A percentile compares a stretch with the other conserved stretches of the same genome.
These are phyloP conservation scores for Corymbia maculata DNA, from an alignment of 345 rosid species.

Conservation along the genomic window DNA sequence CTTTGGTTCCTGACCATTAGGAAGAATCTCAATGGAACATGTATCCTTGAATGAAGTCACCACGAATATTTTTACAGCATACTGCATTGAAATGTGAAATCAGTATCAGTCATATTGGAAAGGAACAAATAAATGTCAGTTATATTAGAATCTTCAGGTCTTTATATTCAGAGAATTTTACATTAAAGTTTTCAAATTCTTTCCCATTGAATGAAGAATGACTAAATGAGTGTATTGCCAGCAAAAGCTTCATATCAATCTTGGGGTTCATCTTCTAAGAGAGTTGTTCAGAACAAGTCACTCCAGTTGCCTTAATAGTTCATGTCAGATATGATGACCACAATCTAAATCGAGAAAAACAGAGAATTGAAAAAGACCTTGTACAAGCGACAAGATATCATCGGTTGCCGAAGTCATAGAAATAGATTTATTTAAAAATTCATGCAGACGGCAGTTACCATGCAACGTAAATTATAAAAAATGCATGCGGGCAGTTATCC, in stretches of 20 bases:
- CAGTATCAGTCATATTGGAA: not conserved
- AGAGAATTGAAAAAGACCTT: not conserved
- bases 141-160: not conserved
- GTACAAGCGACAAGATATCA: not conserved
- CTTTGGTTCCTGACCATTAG: conserved; percentile 45
- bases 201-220: not conserved
- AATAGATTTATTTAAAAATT: not conserved
- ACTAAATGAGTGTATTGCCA: not conserved
- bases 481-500: not conserved
- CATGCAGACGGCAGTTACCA: not conserved
- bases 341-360: not conserved
- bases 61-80: conserved; percentile 57
- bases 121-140: not conserved
- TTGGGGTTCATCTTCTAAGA: not conserved
- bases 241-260: not conserved
- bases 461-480: not conserved
- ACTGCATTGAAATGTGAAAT: conserved; percentile 31
- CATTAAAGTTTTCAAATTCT: not conserved
- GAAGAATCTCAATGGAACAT: conserved; percentile 80
- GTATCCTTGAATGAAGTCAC: conserved; percentile 90
- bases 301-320: not conserved
- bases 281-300: not conserved
- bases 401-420: not conserved
- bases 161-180: not conserved
- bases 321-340: not conserved